These are phyloP conservation scores for Helotiales sp. DNA, from an alignment of 2,329 filamentous ascomycete genomes.

Conservation along the genomic window DNA sequence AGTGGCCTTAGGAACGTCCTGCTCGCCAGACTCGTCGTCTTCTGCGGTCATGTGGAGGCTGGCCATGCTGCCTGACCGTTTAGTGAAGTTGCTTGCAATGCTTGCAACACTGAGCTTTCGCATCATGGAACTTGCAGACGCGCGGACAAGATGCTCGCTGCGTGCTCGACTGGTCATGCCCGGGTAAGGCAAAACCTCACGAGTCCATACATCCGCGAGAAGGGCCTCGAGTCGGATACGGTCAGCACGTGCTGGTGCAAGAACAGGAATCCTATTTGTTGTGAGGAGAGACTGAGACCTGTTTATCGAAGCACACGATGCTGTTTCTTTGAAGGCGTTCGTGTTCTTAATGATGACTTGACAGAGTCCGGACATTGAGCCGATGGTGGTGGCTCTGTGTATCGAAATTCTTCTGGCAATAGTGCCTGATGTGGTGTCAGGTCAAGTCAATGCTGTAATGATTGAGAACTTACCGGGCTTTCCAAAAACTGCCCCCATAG, in stretches of 20 bases:
- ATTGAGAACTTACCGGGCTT: slow-evolving; percentile 60
- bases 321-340: slow-evolving; percentile 64
- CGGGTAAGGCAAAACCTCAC: slow-evolving; percentile 79
- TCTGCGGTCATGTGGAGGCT: slow-evolving; percentile 38
- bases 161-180: slow-evolving; percentile 72
- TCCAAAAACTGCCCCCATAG: slow-evolving; percentile 76
- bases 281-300: slow-evolving; percentile 81
- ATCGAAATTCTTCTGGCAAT: slow-evolving; percentile 75
- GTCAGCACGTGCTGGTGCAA: slow-evolving; percentile 77
- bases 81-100: slow-evolving; percentile 76
- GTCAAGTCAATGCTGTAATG: neutral
- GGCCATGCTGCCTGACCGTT: slow-evolving; percentile 57
- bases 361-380: slow-evolving; percentile 68
- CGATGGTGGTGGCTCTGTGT: slow-evolving; percentile 76
- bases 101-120: slow-evolving; percentile 84
- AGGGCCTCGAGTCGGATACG: slow-evolving; percentile 76
- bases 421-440: slow-evolving; percentile 51
- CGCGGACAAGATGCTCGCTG: slow-evolving; percentile 74
- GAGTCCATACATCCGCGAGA: slow-evolving; percentile 82
- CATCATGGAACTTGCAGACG: slow-evolving; percentile 85
- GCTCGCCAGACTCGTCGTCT: slow-evolving; percentile 29
- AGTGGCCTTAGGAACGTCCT: slow-evolving; percentile 25
- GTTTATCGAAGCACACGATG: slow-evolving; percentile 60
- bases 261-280: slow-evolving; percentile 69
- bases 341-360: slow-evolving; percentile 91